These are phyloP conservation scores for Cymodocea nodosa DNA, from an alignment of 116 monocot species.

Conservation along the genomic window DNA sequence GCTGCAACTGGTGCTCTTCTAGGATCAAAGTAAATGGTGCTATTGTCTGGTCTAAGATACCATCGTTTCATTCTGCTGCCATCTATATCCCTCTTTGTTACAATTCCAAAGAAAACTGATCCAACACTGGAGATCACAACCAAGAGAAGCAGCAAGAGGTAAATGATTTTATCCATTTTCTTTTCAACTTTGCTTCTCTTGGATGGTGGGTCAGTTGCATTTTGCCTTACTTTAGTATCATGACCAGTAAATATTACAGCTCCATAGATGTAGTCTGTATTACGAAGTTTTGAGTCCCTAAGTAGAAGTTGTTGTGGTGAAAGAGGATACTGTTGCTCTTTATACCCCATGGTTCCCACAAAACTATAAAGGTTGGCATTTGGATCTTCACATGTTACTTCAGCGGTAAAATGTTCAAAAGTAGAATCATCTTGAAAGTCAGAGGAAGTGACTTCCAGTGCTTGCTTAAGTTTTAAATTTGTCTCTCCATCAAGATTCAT, in stretches of 20 bases:
- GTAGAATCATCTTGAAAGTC: conserved; percentile 36
- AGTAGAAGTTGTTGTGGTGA: conserved; percentile 77
- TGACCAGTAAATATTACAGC: conserved; percentile 68
- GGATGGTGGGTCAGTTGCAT: conserved; percentile 61
- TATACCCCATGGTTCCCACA: conserved; percentile 55
- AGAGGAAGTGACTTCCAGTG: conserved; percentile 47
- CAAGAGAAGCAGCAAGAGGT: conserved; percentile 45
- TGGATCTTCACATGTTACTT: conserved; percentile 61
- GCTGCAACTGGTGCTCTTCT: conserved; percentile 26
- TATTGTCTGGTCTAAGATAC: conserved; percentile 55
- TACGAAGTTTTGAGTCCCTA: conserved; percentile 72
- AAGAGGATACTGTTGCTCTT: conserved; percentile 37
- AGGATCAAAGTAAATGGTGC: conserved; percentile 38
- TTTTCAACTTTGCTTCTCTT: conserved; percentile 75
- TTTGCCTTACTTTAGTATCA: conserved; percentile 84
- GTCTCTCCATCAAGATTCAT: conserved; percentile 93
- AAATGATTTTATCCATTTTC: conserved; percentile 72
- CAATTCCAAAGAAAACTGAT: conserved; percentile 59
- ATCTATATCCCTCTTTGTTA: conserved; percentile 26
- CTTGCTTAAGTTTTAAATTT: conserved; percentile 72
- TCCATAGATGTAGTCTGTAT: conserved; percentile 67
- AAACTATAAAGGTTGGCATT: conserved; percentile 71
- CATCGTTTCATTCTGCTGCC: conserved; percentile 46
- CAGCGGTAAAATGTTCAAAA: conserved; percentile 35
- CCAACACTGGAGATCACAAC: conserved; percentile 53